Evolutionary conservation across 1,284 basidiomycete species (phyloP).

Genomic region (Hemileia vastatrix): DNA sequence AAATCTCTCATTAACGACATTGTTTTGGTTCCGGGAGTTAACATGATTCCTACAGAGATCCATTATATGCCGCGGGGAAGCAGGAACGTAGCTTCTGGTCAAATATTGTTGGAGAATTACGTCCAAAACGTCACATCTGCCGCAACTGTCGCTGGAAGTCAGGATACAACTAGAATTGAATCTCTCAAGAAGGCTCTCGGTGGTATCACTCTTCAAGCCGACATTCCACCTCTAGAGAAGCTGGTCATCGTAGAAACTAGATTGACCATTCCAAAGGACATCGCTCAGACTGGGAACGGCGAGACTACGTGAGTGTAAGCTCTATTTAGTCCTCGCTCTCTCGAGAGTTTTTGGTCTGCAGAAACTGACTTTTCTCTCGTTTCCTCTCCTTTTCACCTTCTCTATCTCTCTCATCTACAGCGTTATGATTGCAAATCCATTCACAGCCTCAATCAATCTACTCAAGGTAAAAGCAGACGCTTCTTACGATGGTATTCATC

Average conservation of each 20-base stretch:
- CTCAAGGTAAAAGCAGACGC: constrained; percentile 55
- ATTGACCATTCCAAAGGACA: constrained; percentile 42
- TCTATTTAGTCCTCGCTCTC: too few species aligned
- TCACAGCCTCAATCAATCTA: constrained; percentile 64
- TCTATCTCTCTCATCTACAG: not conserved
- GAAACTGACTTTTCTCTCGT: not conserved
- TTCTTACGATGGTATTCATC: constrained; percentile 46
- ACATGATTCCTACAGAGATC: constrained; percentile 50
- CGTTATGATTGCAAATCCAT: constrained; percentile 60
- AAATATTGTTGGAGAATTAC: constrained; percentile 59
- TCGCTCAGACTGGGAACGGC: constrained; percentile 52
- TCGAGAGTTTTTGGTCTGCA: too few species aligned
- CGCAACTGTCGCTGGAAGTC: constrained; percentile 55
- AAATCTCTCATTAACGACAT: too few species aligned
- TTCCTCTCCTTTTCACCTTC: not conserved
- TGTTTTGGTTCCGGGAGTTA: constrained; percentile 31
- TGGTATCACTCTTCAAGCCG: constrained; percentile 55
- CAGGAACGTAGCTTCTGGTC: constrained; percentile 53
- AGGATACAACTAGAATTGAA: constrained; percentile 55
- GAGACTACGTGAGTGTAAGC: constrained; percentile 48
- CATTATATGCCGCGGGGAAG: constrained; percentile 57
- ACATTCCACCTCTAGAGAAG: constrained; percentile 59
- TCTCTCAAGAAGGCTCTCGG: constrained; percentile 60
- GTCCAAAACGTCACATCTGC: constrained; percentile 57
- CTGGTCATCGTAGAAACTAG: constrained; percentile 52